Evolutionary conservation across 306 rosid genomes (phyloP).

Genomic region (Dalbergia oliveri): DNA sequence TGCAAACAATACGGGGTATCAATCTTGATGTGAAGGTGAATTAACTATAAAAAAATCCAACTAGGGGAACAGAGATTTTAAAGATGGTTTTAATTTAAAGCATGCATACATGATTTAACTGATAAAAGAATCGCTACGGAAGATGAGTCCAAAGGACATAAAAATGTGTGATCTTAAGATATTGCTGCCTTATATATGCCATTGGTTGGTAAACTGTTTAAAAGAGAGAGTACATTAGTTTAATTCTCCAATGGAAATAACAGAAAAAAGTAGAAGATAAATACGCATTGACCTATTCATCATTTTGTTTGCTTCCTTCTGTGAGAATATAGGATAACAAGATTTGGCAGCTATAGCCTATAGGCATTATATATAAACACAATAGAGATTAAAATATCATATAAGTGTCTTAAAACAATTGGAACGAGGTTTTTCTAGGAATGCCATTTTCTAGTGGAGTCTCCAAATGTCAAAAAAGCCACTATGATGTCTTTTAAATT

Average conservation of each 20-base stretch:
- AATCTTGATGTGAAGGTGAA: constrained; percentile 46
- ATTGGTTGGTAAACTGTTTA: constrained; percentile 45
- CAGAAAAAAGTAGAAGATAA: constrained; percentile 36
- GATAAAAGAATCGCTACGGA: constrained; percentile 48
- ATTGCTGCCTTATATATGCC: constrained; percentile 49
- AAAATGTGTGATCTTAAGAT: constrained; percentile 44
- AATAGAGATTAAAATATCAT: constrained; percentile 14
- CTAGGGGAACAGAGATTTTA: constrained; percentile 52
- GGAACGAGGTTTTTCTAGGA: constrained; percentile 32
- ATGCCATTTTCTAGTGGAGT: constrained; percentile 50
- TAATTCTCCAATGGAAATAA: constrained; percentile 41
- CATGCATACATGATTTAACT: constrained; percentile 43
- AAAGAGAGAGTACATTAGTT: background rate
- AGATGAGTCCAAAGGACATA: constrained; percentile 42
- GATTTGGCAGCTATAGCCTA: constrained; percentile 64
- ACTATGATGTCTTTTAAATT: background rate
- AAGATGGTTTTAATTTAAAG: constrained; percentile 41
- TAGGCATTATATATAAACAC: constrained; percentile 51
- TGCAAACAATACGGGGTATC: constrained; percentile 42
- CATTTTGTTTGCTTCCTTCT: constrained; percentile 52
- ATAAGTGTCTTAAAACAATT: constrained; percentile 30
- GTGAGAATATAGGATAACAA: constrained; percentile 40
- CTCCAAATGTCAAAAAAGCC: constrained; percentile 53
- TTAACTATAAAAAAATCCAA: constrained; percentile 58
- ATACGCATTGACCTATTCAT: constrained; percentile 58